These are phyloP conservation scores for Exophiala mesophila DNA, from an alignment of 2,329 filamentous ascomycete genomes.

Conservation along the genomic window DNA sequence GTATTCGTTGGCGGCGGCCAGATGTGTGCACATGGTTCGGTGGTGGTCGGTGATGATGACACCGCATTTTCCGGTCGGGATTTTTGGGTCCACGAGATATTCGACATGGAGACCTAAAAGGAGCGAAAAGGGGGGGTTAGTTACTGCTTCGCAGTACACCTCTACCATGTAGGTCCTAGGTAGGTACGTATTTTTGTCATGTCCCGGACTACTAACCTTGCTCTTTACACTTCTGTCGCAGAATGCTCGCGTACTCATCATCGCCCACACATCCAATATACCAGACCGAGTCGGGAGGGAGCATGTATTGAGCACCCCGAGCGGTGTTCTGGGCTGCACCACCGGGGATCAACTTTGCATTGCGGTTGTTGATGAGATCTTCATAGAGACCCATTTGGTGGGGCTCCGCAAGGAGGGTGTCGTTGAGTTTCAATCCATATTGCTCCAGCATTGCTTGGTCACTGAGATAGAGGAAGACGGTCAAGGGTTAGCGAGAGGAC, in stretches of 20 bases:
- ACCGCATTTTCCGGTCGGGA: conserved; percentile 88
- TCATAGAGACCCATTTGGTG: conserved; percentile 79
- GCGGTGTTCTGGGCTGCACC: conserved; percentile 97
- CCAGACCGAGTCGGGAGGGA: conserved; percentile 80
- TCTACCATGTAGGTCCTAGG: too few species aligned
- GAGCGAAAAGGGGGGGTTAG: too few species aligned
- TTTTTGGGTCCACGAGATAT: conserved; percentile 82
- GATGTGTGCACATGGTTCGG: conserved; percentile 89
- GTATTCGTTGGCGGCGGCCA: conserved; percentile 96
- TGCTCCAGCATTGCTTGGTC: conserved; percentile 81
- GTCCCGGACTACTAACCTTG: too few species aligned
- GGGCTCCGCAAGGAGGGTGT: conserved; percentile 76
- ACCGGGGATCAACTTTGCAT: conserved; percentile 90
- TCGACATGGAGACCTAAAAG: conserved; percentile 61
- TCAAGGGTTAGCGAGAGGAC: too few species aligned
- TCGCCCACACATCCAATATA: conserved; percentile 92
- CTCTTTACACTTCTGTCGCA: conserved; percentile 77
- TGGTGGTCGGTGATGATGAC: conserved; percentile 96
- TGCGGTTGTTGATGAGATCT: conserved; percentile 85
- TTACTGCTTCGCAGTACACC: too few species aligned
- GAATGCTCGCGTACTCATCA: conserved; percentile 90
- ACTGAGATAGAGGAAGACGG: conserved; percentile 44
- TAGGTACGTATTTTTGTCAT: too few species aligned
- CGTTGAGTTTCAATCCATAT: conserved; percentile 91
- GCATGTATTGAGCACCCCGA: conserved; percentile 87